These are phyloP conservation scores for Aureobasidium musti DNA, from an alignment of 2,329 filamentous ascomycete species.

Conservation along the genomic window DNA sequence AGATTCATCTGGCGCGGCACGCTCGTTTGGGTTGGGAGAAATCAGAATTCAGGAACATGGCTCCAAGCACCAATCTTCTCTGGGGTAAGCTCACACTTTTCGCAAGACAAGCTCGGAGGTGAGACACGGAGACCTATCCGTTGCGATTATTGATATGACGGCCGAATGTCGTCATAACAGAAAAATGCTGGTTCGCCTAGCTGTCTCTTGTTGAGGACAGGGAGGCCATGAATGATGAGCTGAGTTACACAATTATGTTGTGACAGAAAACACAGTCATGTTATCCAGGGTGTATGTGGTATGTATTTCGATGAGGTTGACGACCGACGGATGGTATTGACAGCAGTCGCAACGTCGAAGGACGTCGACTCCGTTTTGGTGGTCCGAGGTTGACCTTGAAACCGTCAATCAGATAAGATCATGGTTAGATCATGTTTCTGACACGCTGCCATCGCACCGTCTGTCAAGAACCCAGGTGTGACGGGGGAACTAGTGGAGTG, in stretches of 20 bases:
- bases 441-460: neutral
- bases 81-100: slow-evolving; percentile 9
- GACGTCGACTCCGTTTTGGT: neutral
- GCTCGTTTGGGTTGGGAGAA: neutral
- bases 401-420: slow-evolving; percentile 21
- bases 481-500: neutral
- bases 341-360: neutral
- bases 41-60: slow-evolving; percentile 7
- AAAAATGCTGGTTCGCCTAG: neutral
- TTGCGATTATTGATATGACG: slow-evolving; percentile 8
- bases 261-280: neutral
- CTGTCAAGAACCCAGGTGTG: neutral
- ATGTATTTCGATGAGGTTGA: neutral
- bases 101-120: slow-evolving; percentile 9
- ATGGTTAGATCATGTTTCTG: neutral
- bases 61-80: neutral
- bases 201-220: neutral
- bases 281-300: too few relatives aligned
- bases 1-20: neutral
- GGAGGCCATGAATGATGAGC: neutral
- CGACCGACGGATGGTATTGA: neutral
- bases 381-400: neutral
- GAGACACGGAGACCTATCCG: slow-evolving; percentile 23
- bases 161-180: neutral
- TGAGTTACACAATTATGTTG: neutral